A percentile compares a stretch with the other conserved stretches of the same genome.
Conservation (phyloP, 306 rosid species). For the Chamaecrista fasciculata region DNA sequence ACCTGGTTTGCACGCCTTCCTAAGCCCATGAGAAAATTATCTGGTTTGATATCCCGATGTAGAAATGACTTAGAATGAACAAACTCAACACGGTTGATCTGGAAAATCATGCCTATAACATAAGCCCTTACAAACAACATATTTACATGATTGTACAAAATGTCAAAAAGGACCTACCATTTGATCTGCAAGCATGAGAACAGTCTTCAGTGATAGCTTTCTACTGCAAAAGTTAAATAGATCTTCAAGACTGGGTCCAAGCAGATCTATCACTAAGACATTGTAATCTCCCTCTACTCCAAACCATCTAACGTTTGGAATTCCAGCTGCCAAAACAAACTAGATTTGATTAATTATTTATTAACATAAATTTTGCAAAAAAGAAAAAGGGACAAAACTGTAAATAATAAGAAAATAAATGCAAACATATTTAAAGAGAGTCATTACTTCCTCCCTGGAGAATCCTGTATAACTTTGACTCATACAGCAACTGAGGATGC, state of each 20-base stretch:
- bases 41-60: conserved; percentile 91
- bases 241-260: conserved; percentile 95
- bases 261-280: conserved; percentile 88
- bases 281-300: conserved; percentile 92
- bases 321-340: conserved; percentile 62
- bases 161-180: conserved; percentile 49
- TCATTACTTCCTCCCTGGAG: conserved; percentile 88
- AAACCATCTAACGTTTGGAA: conserved; percentile 83
- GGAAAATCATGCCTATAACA: conserved; percentile 15
- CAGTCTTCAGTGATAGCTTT: conserved; percentile 83
- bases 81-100: conserved; percentile 89
- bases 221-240: conserved; percentile 87
- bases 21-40: conserved; percentile 88
- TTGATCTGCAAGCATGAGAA: conserved; percentile 94
- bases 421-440: conserved; percentile 1
- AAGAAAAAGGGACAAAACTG: background rate
- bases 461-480: conserved; percentile 86
- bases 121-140: background rate
- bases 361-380: background rate
- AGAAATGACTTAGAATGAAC: conserved; percentile 80
- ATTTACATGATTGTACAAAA: background rate
- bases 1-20: conserved; percentile 96
- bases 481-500: conserved; percentile 88
- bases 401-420: background rate
- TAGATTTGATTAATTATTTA: conserved; percentile 3